phyloP scores from a whole-genome alignment of 164 flowering plant genomes.

The Chimonanthus salicifolius region DNA sequence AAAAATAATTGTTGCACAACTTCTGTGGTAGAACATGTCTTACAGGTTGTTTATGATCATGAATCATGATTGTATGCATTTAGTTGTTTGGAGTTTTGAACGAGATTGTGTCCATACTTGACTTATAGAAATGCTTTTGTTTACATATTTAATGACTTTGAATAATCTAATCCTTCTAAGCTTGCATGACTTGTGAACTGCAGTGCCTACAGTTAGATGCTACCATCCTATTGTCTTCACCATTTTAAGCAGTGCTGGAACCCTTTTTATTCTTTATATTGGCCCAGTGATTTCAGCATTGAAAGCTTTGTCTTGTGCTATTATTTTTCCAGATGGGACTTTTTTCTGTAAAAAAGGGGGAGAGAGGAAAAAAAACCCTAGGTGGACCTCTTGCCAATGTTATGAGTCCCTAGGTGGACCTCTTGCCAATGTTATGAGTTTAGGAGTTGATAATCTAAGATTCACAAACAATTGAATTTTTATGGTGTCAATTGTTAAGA shows the following conservation, averaged over 20 bases:
- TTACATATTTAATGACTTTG: neutral
- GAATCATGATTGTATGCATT: neutral
- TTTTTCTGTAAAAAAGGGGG: neutral
- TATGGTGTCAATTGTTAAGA: neutral
- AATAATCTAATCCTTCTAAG: neutral
- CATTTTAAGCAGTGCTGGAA: neutral
- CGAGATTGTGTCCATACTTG: neutral
- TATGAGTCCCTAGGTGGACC: no score
- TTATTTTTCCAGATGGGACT: neutral
- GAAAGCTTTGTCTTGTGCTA: neutral
- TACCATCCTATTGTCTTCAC: neutral
- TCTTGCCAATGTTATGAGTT: no score
- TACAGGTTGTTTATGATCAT: neutral
- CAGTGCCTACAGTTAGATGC: neutral
- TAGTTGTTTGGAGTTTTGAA: neutral
- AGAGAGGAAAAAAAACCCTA: no score
- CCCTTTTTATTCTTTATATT: neutral
- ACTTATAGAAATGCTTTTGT: neutral
- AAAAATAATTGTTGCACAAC: no score
- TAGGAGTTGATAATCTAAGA: no score
- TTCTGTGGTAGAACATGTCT: no score
- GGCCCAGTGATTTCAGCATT: neutral
- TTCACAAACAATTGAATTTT: neutral
- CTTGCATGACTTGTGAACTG: neutral
- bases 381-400: no score